Evolutionary conservation across 176 grass and related monocot species (phyloP), one percentile per base, ranked within the genome.

Genomic region (Musa beccarii): DNA sequence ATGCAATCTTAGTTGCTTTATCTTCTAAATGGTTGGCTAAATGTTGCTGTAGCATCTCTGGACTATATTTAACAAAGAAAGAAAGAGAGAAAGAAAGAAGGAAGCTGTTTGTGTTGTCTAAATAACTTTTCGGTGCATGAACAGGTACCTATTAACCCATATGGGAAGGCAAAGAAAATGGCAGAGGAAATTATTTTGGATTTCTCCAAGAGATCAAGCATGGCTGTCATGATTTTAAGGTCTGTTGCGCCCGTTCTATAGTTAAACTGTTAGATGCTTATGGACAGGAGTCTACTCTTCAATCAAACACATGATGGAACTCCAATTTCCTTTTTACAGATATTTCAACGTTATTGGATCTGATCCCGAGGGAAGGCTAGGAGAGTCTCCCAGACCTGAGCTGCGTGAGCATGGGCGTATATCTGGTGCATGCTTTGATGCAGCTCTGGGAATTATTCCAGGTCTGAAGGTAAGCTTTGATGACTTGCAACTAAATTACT

Each of bases 321-420:
- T 20, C 63, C 14, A 11, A 6, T 34, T 43, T 76, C 12, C 15
- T 76, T 1, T 56, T 54, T 12, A 57, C 63, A 96, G 92, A 85
- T 96, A 96, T 83, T 96, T 96, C 83, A 96, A 96, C 69, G 92
- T 96, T 68, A 96, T 96, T 78, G 92, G 92, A 70, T 96, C 92
- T 78, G 92, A 96, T 50, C 92, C 89, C 7, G 85, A 89, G 87
- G 92, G 92, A 9, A 86, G 87, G 65, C 66, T 96, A 69, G 92
- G 92, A 24, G 92, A 96, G 69, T 87, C 89, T 86, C 92, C 92
- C 54, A 78, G 83, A 81, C 92, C 87, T 66, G 92, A 96, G 63
- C 52, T 96, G 68, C 81, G 89, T 66, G 92, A 90, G 73, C 92
- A 96, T 13, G 92, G 92, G 2, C 87, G 87, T 7, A 96, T 96